Conservation (phyloP, 331 rosid genomes). For the Saraca asoca region DNA sequence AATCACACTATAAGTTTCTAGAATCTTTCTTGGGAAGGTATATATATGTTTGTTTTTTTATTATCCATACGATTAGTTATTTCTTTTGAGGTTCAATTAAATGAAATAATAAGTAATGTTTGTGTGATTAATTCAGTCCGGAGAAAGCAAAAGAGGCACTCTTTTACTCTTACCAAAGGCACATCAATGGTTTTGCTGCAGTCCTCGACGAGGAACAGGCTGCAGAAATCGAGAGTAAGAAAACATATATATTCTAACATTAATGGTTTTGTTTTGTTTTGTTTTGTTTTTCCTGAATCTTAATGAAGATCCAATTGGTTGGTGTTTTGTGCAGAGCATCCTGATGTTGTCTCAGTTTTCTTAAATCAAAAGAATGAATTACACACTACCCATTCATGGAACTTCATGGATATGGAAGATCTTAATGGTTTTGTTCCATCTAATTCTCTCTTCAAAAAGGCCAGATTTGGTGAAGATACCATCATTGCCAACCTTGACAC, state of each 20-base stretch:
- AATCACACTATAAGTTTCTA: conserved; percentile 58
- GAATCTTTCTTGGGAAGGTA: conserved; percentile 67
- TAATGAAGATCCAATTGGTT: background rate
- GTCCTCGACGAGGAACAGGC: conserved; percentile 62
- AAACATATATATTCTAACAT: background rate
- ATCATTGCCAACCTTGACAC: conserved; percentile 70
- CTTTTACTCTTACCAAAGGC: conserved; percentile 57
- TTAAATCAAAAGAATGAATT: conserved; percentile 52
- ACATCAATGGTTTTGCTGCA: conserved; percentile 80
- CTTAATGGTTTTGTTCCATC: conserved; percentile 31
- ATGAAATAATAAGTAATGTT: no score
- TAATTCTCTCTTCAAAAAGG: conserved; percentile 48
- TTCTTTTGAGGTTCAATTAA: no score
- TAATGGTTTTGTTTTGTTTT: no score
- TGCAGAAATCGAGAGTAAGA: conserved; percentile 55
- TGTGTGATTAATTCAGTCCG: conserved; percentile 33
- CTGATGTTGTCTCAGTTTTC: conserved; percentile 63
- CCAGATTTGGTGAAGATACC: conserved; percentile 62
- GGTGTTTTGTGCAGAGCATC: conserved; percentile 51
- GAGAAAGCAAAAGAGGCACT: conserved; percentile 57
- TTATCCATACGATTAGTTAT: no score
- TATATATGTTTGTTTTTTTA: background rate
- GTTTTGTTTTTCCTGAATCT: background rate
- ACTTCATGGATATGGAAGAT: conserved; percentile 56
- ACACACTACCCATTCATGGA: conserved; percentile 79